phyloP scores from a whole-genome alignment of 2,329 filamentous ascomycete species.

The Phialophora tarda region DNA sequence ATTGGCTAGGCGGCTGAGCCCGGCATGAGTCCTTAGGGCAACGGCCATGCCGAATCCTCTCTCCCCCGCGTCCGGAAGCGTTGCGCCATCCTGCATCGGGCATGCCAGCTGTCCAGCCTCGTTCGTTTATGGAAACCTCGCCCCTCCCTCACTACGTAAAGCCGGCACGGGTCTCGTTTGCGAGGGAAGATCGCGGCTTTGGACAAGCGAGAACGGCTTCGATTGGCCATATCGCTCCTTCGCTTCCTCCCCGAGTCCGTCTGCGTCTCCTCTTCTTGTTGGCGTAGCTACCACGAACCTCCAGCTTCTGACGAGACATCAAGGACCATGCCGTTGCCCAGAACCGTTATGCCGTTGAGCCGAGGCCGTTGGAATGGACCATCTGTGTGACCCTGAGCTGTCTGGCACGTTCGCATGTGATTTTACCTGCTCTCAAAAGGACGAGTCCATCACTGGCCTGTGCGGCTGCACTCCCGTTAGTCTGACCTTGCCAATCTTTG shows the following conservation, averaged over 20 bases:
- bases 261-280: too few species aligned
- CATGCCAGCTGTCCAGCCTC: slow-evolving; percentile 11
- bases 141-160: slow-evolving; percentile 13
- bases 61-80: slow-evolving; percentile 20
- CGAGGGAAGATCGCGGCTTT: neutral
- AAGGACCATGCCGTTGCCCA: neutral
- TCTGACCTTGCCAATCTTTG: too few species aligned
- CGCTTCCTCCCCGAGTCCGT: neutral
- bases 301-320: neutral
- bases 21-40: slow-evolving; percentile 7
- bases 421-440: neutral
- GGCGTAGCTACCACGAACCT: neutral
- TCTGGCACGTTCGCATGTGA: neutral
- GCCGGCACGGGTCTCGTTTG: slow-evolving; percentile 1
- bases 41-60: slow-evolving; percentile 13
- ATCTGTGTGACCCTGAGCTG: neutral
- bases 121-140: slow-evolving; percentile 16
- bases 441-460: neutral
- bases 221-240: neutral
- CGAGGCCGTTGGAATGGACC: neutral
- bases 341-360: neutral
- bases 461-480: too few species aligned
- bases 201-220: neutral
- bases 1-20: neutral
- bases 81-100: slow-evolving; percentile 15